Conservation (phyloP, 306 rosid species). For the Malus asiatica region DNA sequence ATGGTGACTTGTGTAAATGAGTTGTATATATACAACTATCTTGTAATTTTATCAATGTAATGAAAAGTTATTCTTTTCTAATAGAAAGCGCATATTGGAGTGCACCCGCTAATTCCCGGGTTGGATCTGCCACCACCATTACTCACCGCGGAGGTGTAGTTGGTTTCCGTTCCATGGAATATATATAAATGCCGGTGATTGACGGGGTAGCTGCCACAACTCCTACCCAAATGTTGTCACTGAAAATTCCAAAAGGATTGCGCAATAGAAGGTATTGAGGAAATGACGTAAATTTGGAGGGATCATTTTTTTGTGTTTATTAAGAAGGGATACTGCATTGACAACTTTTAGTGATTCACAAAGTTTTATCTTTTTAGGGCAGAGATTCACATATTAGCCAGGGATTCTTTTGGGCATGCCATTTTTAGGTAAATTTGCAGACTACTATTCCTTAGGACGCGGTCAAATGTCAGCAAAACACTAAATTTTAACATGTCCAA, state of each 20-base stretch:
- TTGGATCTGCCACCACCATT: conserved; percentile 67
- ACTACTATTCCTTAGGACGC: conserved; percentile 30
- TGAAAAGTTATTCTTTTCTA: no score
- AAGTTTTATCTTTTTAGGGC: not conserved
- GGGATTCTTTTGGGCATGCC: conserved; percentile 7
- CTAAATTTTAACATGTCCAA: not conserved
- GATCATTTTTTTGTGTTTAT: not conserved
- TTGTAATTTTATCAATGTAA: no score
- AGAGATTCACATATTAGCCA: not conserved
- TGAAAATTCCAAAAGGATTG: not conserved
- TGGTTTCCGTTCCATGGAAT: conserved; percentile 25
- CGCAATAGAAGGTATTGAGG: not conserved
- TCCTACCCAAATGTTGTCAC: conserved; percentile 4
- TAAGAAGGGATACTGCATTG: not conserved
- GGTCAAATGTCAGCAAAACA: conserved; percentile 27
- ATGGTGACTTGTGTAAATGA: no score
- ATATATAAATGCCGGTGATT: not conserved
- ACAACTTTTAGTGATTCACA: not conserved
- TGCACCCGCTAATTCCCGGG: conserved; percentile 58
- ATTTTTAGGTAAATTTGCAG: conserved; percentile 9
- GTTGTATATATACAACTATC: no score
- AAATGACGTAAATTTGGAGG: not conserved
- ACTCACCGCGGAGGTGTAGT: conserved; percentile 25
- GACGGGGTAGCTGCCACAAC: not conserved
- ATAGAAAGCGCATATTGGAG: conserved; percentile 58